Evolutionary conservation across 306 rosid species (phyloP), one percentile per base, ranked within the genome.

Genomic region (Cicer bijugum): DNA sequence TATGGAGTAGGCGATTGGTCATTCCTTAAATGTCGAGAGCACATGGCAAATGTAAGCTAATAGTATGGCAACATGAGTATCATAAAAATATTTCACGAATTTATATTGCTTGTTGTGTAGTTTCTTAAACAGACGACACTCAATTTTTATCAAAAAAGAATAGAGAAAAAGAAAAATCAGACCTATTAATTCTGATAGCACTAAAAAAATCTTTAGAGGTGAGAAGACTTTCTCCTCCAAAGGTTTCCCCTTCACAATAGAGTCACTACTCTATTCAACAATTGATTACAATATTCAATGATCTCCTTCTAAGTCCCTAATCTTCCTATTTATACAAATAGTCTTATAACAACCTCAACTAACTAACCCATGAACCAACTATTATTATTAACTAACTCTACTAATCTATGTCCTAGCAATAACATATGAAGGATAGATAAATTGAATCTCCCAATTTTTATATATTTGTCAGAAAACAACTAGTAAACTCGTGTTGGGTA

Each of bases 1-100:
- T 88, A 91, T 72, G 90, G 98, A 76, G 71, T 67, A 12, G 89
- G 89, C 46, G 98, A 93, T 75, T 93, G 98, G 98, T 60, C 91
- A 60, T 93, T 82, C 83, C 82, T 50, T 47, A 85, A 82, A 83
- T 93, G 98, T 80, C 91, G 97, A 72, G 94, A 83, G 53, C 85
- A 91, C 78, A 82, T 93, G 91, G 12, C 86, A 69, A 91, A 85
- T 78, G 98, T 75, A 85, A 85, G 98, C 74, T 51, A 50, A 75
- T 66, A 66, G 58, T 33, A 33, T 14, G 35, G 38, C 52, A 16
- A 19, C 57, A 17, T 20, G 63, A 40, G 20, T 64, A 39, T 65
- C 67, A 38, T 53, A 48, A 53, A 33, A 76, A 70, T 3, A 20
- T 76, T 42, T 42, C 19, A 23, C 50, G 14, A 71, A 42, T 40